Conservation (phyloP, 768 basidiomycete species). For the Leccinum arenicola region DNA sequence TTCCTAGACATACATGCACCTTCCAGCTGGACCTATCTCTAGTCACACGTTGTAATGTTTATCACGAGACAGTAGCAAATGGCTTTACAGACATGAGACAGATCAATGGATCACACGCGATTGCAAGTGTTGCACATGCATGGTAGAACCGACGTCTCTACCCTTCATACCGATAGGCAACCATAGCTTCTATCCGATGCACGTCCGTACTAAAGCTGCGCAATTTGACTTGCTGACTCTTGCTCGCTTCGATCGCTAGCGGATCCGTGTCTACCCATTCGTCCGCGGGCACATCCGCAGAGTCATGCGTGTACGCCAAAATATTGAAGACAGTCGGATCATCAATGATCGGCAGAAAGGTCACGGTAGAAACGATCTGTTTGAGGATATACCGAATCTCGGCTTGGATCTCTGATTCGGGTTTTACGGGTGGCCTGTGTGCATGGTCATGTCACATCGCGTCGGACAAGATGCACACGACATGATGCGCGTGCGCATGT, state of each 20-base stretch:
- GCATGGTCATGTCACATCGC: slow-evolving; percentile 48
- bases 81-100: background rate
- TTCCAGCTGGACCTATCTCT: background rate
- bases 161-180: slow-evolving; percentile 88
- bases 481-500: background rate
- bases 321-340: slow-evolving; percentile 98
- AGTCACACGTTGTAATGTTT: background rate
- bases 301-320: slow-evolving; percentile 90
- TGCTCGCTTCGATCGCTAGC: slow-evolving; percentile 86
- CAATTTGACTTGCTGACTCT: slow-evolving; percentile 92
- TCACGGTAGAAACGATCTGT: slow-evolving; percentile 96
- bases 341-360: slow-evolving; percentile 93
- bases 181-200: slow-evolving; percentile 98
- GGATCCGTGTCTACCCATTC: slow-evolving; percentile 98
- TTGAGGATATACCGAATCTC: slow-evolving; percentile 98
- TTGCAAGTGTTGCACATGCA: background rate
- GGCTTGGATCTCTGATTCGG: slow-evolving; percentile 88
- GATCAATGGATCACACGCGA: background rate
- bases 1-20: background rate
- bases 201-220: slow-evolving; percentile 96
- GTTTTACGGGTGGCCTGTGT: slow-evolving; percentile 55
- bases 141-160: slow-evolving; percentile 28
- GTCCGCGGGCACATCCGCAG: slow-evolving; percentile 85
- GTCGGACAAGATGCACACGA: slow-evolving; percentile 52
- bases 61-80: background rate